Percentiles rank a stretch among this genome's conserved stretches.
Evolutionary conservation across 768 basidiomycete genomes (phyloP).

Genomic region (Termitomyces heimii): DNA sequence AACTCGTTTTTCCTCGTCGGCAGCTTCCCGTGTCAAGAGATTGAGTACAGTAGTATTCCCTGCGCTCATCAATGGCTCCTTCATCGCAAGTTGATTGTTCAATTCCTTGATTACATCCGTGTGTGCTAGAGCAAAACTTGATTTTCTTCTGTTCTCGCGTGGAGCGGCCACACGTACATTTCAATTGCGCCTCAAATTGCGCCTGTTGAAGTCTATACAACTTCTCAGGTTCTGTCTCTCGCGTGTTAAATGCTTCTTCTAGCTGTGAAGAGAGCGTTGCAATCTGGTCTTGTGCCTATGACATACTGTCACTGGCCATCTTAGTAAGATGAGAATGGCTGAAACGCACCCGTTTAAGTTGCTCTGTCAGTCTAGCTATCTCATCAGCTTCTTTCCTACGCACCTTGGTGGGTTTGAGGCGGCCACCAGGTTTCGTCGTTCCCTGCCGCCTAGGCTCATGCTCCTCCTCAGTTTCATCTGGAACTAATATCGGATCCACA

Average conservation of each 20-base stretch:
- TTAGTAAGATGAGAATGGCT: neutral
- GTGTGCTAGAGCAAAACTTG: constrained; percentile 36
- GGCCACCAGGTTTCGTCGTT: constrained; percentile 8
- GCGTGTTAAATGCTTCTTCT: constrained; percentile 51
- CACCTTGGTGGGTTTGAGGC: neutral
- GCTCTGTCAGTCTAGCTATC: constrained; percentile 15
- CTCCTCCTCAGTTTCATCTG: constrained; percentile 10
- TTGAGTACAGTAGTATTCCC: constrained; percentile 50
- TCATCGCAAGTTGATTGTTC: constrained; percentile 44
- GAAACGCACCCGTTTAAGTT: constrained; percentile 21
- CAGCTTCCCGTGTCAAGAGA: constrained; percentile 68
- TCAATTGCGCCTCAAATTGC: constrained; percentile 45
- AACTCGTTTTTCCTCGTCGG: constrained; percentile 58
- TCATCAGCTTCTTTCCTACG: constrained; percentile 7
- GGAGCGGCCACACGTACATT: constrained; percentile 30
- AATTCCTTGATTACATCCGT: constrained; percentile 51
- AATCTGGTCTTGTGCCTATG: constrained; percentile 37
- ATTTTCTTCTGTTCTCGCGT: neutral
- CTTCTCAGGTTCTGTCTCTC: constrained; percentile 63
- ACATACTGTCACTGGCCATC: neutral
- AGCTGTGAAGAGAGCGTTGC: constrained; percentile 46
- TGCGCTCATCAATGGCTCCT: constrained; percentile 46
- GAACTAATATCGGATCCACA: constrained; percentile 14
- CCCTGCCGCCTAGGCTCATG: neutral
- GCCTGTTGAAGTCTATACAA: constrained; percentile 39